phyloP scores from a whole-genome alignment of 1,284 basidiomycete species.

The Flammula alnicola region DNA sequence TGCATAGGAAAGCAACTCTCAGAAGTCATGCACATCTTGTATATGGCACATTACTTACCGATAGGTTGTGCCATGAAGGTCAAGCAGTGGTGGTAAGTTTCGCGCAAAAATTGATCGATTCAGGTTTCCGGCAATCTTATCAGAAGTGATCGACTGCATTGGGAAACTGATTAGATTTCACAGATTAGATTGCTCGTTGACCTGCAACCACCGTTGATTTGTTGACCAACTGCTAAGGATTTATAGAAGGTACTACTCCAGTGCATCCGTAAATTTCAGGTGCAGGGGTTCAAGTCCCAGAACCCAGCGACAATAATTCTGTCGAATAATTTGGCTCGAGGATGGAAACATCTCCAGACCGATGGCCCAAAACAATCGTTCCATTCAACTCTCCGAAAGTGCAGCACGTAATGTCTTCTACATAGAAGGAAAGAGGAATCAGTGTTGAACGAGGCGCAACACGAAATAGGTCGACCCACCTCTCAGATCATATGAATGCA shows the following conservation, averaged over 20 bases:
- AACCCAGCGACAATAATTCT: too few relatives aligned
- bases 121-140: constrained; percentile 11
- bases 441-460: not conserved
- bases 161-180: not conserved
- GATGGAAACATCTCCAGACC: constrained; percentile 46
- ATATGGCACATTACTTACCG: constrained; percentile 16
- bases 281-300: too few relatives aligned
- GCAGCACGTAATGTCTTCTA: constrained; percentile 53
- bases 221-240: too few relatives aligned
- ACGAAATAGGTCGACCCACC: constrained; percentile 34
- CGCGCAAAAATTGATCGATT: too few relatives aligned
- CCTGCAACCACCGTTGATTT: too few relatives aligned
- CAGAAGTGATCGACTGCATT: not conserved
- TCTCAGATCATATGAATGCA: constrained; percentile 53
- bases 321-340: constrained; percentile 25
- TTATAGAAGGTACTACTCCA: too few relatives aligned
- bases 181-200: too few relatives aligned
- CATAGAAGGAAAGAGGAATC: not conserved
- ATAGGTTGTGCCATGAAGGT: constrained; percentile 27
- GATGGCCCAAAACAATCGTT: constrained; percentile 47
- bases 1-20: constrained; percentile 29
- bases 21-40: not conserved
- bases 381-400: constrained; percentile 53
- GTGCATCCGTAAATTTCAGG: too few relatives aligned
- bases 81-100: not conserved